phyloP scores from a whole-genome alignment of 257 asterid genomes.

The Rauvolfia tetraphylla region DNA sequence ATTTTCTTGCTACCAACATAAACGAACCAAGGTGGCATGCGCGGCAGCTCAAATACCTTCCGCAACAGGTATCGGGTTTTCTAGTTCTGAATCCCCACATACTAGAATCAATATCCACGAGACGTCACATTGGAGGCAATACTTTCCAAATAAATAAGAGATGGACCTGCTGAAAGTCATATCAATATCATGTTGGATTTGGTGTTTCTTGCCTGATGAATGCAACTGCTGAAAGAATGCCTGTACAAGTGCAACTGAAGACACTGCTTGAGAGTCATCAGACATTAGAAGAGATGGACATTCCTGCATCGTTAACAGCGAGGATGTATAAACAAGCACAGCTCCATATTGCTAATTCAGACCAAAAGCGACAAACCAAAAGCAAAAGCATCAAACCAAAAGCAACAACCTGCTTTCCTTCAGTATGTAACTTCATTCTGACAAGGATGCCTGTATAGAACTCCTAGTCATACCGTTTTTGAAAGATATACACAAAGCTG shows the following conservation, averaged over 20 bases:
- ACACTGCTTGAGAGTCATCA: conserved; percentile 79
- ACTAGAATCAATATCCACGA: too few relatives aligned
- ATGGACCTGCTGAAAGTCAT: conserved; percentile 65
- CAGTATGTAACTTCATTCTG: conserved; percentile 60
- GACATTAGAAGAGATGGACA: conserved; percentile 66
- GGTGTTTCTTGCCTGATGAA: conserved; percentile 44
- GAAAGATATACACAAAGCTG: conserved; percentile 87
- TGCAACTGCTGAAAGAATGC: conserved; percentile 41
- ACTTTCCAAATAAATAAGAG: conserved; percentile 11
- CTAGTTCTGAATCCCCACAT: too few relatives aligned
- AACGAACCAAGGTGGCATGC: conserved; percentile 93
- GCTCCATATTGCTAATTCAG: conserved; percentile 14
- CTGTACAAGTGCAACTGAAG: conserved; percentile 66
- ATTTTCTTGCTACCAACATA: conserved; percentile 65
- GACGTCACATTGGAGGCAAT: conserved; percentile 15
- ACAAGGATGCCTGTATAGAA: conserved; percentile 56
- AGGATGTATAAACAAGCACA: not conserved
- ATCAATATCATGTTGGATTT: conserved; percentile 45
- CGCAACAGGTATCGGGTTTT: too few relatives aligned
- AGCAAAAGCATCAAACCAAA: conserved; percentile 82
- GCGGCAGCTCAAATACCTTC: conserved; percentile 60
- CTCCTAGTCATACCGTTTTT: conserved; percentile 63
- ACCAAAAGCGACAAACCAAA: too few relatives aligned
- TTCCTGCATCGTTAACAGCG: conserved; percentile 53
- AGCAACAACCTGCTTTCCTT: conserved; percentile 79